Base-by-base conservation (phyloP, 352 stramenopile genomes). In the Nannochloropsis limnetica region DNA sequence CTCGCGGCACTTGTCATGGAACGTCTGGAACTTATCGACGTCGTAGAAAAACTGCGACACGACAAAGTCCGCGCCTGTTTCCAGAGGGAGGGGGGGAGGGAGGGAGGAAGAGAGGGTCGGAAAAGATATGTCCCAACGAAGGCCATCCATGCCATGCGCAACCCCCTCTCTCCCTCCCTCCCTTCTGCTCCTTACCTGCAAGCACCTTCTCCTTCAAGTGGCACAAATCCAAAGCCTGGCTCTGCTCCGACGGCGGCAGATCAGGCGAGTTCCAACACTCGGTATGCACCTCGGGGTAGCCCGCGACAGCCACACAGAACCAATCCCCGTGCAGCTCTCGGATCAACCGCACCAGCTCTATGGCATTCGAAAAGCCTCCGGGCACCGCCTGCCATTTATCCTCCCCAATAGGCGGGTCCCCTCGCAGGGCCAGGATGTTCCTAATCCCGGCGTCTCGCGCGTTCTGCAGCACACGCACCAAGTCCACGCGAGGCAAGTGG, bases 41-140 rank as follows among this genome's bases (percentile, higher is more conserved):
- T 96, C 92, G 84, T 95, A 96, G 80, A 96, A 96, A 23, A 96
- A 90, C 85, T 96, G 92, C 61, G 92, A 94, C 81, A 96, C 90
- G 32, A 96, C 84, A 84, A 96, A 96, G 79, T 96, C 92, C 2
- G 93, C 93, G 29, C 93, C 93, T 14, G 37, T 49, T 49, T 14
- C n/a, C n/a, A n/a, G 37, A 49, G 37, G 37, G 17, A 49, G 37
- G 37, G 37, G 17, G 8, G 8, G 2, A 49, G 2, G 37, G 8
- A 49, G 37, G 11, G 2, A 17, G 17, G 8, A 14, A 49, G 37
- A 49, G 8, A 6, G 4, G 8, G 37, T 49, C 37, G 17, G 37
- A 14, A 49, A 49, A 14, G 37, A 17, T 1, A 49, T 14, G 37
- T 49, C 37, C 37, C 37, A 49, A 49, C 17, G 8, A 6, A 49